phyloP scores from a whole-genome alignment of 176 grass and related monocot species.

The Aegilops longissima region DNA sequence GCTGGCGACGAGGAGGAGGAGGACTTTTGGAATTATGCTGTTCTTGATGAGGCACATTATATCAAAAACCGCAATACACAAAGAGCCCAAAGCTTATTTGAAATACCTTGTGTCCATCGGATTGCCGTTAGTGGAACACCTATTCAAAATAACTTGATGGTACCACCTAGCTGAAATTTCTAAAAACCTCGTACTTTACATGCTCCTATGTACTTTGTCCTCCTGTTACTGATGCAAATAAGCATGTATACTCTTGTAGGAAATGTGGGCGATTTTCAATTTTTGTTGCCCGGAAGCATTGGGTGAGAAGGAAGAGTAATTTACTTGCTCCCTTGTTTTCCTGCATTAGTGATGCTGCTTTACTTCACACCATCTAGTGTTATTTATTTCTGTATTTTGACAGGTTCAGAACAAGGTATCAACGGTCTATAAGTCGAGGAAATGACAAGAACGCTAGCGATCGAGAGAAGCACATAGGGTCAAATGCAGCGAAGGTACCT shows the following conservation, averaged over 20 bases:
- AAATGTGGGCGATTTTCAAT: conserved; percentile 90
- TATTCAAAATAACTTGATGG: conserved; percentile 94
- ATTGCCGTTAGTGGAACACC: conserved; percentile 89
- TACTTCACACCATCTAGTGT: conserved; percentile 9
- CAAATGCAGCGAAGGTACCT: conserved; percentile 65
- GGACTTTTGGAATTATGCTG: conserved; percentile 70
- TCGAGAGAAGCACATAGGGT: conserved; percentile 67
- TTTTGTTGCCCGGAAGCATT: conserved; percentile 87
- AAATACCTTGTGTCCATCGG: conserved; percentile 78
- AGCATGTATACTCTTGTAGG: conserved; percentile 48
- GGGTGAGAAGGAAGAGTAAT: conserved; percentile 76
- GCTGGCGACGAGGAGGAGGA: conserved; percentile 39
- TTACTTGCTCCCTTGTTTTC: conserved; percentile 28
- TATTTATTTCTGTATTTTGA: conserved; percentile 34
- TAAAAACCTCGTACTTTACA: not conserved
- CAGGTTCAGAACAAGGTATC: conserved; percentile 77
- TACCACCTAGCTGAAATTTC: conserved; percentile 20
- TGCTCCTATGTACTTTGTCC: not conserved
- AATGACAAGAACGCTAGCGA: conserved; percentile 85
- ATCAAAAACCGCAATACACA: conserved; percentile 87
- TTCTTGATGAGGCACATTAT: conserved; percentile 89
- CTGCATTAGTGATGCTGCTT: not conserved
- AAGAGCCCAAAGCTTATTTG: conserved; percentile 64
- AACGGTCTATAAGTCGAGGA: conserved; percentile 64
- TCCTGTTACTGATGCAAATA: conserved; percentile 9